phyloP scores from a whole-genome alignment of 2,329 filamentous ascomycete genomes.

The Penicillium sp. region DNA sequence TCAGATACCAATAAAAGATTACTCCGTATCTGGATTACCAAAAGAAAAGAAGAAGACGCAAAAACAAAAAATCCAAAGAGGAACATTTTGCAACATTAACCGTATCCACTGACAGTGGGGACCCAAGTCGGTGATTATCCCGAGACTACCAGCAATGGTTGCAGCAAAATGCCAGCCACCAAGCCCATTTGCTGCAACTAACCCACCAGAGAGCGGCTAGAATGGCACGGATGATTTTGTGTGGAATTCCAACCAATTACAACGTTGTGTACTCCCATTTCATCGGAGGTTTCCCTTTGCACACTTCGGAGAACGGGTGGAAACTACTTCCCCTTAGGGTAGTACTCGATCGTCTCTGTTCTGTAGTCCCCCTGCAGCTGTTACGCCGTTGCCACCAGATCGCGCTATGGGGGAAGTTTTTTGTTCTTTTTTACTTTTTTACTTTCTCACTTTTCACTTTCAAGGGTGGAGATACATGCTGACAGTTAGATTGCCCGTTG shows the following conservation, averaged over 20 bases:
- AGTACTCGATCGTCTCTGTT: neutral
- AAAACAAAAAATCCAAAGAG: too few relatives aligned
- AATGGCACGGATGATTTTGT: slow-evolving; percentile 2
- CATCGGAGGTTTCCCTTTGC: neutral
- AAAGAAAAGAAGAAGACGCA: too few relatives aligned
- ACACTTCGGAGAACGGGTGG: neutral
- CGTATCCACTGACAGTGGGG: slow-evolving; percentile 6
- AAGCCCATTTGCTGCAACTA: slow-evolving; percentile 22
- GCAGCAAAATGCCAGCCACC: slow-evolving; percentile 18
- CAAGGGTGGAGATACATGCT: neutral
- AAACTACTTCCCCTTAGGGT: neutral
- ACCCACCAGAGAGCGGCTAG: slow-evolving; percentile 15
- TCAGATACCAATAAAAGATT: too few relatives aligned
- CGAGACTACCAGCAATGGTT: slow-evolving; percentile 20
- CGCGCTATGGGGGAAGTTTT: neutral
- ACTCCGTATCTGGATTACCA: too few relatives aligned
- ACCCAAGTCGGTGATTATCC: slow-evolving; percentile 21
- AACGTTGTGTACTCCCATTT: neutral
- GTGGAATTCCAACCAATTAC: neutral
- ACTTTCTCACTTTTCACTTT: neutral
- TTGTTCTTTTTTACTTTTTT: too few relatives aligned
- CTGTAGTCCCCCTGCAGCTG: neutral
- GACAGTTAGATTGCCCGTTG: neutral
- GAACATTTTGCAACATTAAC: too few relatives aligned
- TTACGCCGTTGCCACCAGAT: neutral